Conservation (phyloP, 495 filamentous ascomycete genomes). For the Xylaria longipes region DNA sequence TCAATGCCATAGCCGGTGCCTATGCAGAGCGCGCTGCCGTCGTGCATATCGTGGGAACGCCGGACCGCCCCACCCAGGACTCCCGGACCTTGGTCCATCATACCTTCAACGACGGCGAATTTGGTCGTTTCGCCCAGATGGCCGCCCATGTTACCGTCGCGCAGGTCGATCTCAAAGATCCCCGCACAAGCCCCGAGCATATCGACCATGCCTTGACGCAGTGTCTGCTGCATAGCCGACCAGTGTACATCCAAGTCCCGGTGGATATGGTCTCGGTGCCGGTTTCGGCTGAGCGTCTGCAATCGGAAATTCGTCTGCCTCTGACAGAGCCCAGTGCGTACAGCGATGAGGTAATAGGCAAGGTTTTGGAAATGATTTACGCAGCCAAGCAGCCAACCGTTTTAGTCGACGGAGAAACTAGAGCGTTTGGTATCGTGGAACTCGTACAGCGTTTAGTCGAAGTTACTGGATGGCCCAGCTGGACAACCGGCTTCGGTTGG, state of each 20-base stretch:
- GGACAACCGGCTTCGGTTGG: constrained; percentile 80
- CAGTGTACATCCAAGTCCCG: constrained; percentile 78
- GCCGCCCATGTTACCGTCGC: constrained; percentile 67
- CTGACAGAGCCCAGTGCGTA: constrained; percentile 65
- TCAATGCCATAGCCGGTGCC: constrained; percentile 67
- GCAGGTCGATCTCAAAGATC: constrained; percentile 65
- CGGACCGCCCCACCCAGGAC: constrained; percentile 54
- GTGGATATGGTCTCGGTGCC: constrained; percentile 76
- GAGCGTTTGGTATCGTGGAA: constrained; percentile 68
- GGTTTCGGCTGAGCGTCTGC: constrained; percentile 65
- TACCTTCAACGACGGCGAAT: constrained; percentile 80
- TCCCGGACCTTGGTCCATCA: constrained; percentile 69
- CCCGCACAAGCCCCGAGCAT: constrained; percentile 63
- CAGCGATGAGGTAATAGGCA: constrained; percentile 73
- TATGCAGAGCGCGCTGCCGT: constrained; percentile 71
- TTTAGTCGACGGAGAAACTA: constrained; percentile 78
- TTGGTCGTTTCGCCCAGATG: constrained; percentile 75
- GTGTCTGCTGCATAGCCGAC: constrained; percentile 70
- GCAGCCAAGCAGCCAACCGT: constrained; percentile 74
- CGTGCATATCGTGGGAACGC: constrained; percentile 74
- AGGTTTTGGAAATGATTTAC: constrained; percentile 69
- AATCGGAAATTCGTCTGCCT: constrained; percentile 64
- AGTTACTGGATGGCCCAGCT: constrained; percentile 69
- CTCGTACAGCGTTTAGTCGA: constrained; percentile 72
- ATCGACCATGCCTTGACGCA: constrained; percentile 74